These are phyloP conservation scores for Chenopodium formosanum DNA, from an alignment of 148 eudicot genomes.

Conservation along the genomic window DNA sequence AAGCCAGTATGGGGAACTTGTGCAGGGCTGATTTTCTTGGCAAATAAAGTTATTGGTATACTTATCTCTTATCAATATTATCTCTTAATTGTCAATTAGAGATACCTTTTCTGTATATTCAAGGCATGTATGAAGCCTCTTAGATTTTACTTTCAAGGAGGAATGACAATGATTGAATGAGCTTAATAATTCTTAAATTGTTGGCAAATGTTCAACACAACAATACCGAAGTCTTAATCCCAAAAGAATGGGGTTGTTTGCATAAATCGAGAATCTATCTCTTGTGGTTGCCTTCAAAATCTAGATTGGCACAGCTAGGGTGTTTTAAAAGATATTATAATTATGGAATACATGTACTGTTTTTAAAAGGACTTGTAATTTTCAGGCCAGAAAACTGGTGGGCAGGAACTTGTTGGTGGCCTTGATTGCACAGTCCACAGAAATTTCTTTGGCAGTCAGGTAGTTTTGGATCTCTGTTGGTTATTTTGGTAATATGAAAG, in stretches of 20 bases:
- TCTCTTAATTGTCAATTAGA: not conserved
- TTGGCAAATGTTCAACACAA: not conserved
- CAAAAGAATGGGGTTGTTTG: too few relatives aligned
- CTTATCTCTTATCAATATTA: constrained; percentile 3
- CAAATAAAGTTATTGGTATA: constrained; percentile 72
- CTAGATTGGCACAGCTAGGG: not conserved
- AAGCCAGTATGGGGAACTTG: constrained; percentile 98
- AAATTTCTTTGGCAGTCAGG: constrained; percentile 99
- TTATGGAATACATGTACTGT: not conserved
- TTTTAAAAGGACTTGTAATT: not conserved
- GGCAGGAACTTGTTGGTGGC: constrained; percentile 92
- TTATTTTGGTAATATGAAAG: not conserved
- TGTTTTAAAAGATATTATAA: not conserved
- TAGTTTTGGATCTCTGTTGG: constrained; percentile 14
- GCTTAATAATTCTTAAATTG: not conserved
- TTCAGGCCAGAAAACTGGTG: constrained; percentile 94
- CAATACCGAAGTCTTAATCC: too few relatives aligned
- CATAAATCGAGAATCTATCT: too few relatives aligned
- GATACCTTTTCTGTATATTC: not conserved
- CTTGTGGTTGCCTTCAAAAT: too few relatives aligned
- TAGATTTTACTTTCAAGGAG: not conserved
- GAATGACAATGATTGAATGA: not conserved
- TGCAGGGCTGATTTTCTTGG: constrained; percentile 93
- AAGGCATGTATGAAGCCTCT: not conserved
- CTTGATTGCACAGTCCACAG: constrained; percentile 92